A percentile compares a stretch with the other conserved stretches of the same genome.
phyloP scores from a whole-genome alignment of 257 asterid species.

The Capsicum rhomboideum region DNA sequence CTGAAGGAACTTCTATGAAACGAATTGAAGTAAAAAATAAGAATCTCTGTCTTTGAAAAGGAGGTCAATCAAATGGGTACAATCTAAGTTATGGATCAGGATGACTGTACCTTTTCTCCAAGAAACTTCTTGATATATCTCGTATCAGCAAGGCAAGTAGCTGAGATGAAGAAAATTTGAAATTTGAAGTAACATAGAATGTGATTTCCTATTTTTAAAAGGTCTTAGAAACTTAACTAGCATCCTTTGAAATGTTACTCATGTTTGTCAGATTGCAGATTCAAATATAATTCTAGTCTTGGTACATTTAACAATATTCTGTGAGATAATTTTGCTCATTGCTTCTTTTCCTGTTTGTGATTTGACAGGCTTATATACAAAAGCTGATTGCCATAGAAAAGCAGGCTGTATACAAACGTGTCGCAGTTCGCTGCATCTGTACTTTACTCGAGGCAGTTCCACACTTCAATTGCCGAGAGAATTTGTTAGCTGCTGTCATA shows the following conservation, averaged over 20 bases:
- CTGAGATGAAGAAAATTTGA: not conserved
- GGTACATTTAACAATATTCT: not conserved
- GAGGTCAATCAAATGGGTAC: not conserved
- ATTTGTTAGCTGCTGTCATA: conserved; percentile 65
- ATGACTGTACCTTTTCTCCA: not conserved
- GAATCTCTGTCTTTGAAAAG: not conserved
- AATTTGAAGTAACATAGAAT: not conserved
- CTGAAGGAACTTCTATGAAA: not conserved
- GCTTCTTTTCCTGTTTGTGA: conserved; percentile 4
- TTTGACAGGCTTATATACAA: conserved; percentile 65
- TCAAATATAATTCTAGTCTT: not conserved
- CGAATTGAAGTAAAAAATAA: not conserved
- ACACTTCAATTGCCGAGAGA: conserved; percentile 81
- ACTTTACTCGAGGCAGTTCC: conserved; percentile 81
- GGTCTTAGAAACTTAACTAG: not conserved
- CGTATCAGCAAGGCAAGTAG: not conserved
- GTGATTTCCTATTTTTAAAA: not conserved
- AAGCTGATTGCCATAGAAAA: conserved; percentile 67
- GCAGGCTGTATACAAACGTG: conserved; percentile 50
- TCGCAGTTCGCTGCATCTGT: conserved; percentile 81
- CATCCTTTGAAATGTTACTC: not conserved
- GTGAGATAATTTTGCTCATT: conserved; percentile 12
- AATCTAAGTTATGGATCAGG: not conserved
- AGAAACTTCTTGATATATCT: not conserved
- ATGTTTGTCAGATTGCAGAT: not conserved